Evolutionary conservation across 2,329 filamentous ascomycete genomes (phyloP).

Genomic region (Sclerotinia nivalis): DNA sequence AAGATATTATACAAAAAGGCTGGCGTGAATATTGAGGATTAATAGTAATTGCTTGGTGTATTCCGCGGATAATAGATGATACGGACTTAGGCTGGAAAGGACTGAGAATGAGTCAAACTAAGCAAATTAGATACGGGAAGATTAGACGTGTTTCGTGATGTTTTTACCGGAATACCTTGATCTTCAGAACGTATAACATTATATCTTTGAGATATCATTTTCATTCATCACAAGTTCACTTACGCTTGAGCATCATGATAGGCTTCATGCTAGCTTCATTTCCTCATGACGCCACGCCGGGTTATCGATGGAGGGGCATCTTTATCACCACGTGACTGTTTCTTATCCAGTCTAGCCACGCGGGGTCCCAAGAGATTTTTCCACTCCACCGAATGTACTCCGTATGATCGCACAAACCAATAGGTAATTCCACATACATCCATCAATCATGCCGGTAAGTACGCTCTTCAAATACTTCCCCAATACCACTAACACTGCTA

Average conservation of each 20-base stretch:
- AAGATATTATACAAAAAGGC: background rate
- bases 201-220: background rate
- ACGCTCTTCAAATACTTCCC: background rate
- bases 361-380: constrained; percentile 12
- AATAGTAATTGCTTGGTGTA: background rate
- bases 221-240: background rate
- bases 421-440: background rate
- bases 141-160: background rate
- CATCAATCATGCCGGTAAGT: constrained; percentile 20
- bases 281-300: background rate
- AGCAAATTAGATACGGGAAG: background rate
- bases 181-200: background rate
- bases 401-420: constrained; percentile 7
- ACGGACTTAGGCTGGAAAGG: background rate
- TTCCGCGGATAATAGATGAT: too few relatives aligned
- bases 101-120: background rate
- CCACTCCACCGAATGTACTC: background rate
- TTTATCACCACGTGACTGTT: background rate
- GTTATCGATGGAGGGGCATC: background rate
- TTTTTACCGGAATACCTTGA: background rate
- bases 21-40: background rate
- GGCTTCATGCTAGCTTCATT: background rate
- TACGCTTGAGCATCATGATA: background rate
- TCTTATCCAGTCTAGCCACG: background rate
- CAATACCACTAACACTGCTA: background rate